Base-by-base conservation (phyloP, 805 yeast genomes). In the Blastobotrys robertii region DNA sequence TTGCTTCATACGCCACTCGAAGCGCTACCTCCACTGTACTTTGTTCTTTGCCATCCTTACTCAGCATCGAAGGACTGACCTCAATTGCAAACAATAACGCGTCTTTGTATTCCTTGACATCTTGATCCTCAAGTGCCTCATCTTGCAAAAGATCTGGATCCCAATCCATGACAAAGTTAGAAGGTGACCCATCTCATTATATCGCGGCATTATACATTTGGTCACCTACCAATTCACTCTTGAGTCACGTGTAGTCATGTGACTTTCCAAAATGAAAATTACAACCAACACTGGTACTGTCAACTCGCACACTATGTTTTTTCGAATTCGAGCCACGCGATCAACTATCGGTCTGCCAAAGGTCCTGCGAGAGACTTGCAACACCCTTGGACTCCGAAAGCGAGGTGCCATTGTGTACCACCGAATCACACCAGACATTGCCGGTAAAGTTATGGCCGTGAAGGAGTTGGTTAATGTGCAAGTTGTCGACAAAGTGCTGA, bases 391-490 rank as follows among this genome's bases (percentile, higher is more conserved):
- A 0, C 74, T 90, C 42, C 74, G 70, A 42, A 77, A 72, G 54
- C 77, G 92, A 53, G 84, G 88, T 42, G 79, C 79, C 33, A 74
- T 80, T 1, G 79, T 77, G 2, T 88, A 81, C 63, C 88, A 79
- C 55, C 64, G 66, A 38, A 85, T 84, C 3, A 71, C 81, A 9
- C 87, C 94, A 11, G 75, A 81, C 30, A 74, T 81, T 46, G 96
- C 97, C 2, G 95, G 95, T 61, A 79, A 80, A 68, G 72, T 90
- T 44, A 76, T 85, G 29, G 69, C 73, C 46, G 84, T 90, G 37
- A 90, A 90, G 63, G 97, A 90, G 61, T 68, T 90, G 44, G 88
- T 90, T 7, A 75, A 74, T 38, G 92, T 90, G 25, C 90, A 86
- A 52, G 66, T 86, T 31, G 77, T 81, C 8, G 79, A 77, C 36